Base-by-base conservation (phyloP, 345 rosid genomes). In the Kernera saxatilis region DNA sequence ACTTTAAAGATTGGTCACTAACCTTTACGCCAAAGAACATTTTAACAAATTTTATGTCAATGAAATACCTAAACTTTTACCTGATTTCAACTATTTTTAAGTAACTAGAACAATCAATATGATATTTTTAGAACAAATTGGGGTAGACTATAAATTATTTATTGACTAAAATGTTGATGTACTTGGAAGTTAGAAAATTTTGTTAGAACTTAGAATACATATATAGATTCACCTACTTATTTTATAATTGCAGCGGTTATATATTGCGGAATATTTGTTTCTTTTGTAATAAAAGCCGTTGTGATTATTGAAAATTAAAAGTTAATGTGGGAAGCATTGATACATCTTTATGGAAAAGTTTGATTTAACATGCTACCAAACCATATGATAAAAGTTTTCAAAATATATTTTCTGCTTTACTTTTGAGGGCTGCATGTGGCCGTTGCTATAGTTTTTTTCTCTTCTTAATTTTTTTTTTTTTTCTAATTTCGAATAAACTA, bases 321-420 rank as follows among this genome's bases (percentile, higher is more conserved):
- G 77, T 46, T 65, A 73, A 73, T 46, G 60, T 65, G 65, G 27
- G 60, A 65, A 45, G 59, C 52, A 64, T 65, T 73, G 40, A 53
- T 72, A 64, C 48, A 54, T 44, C 65, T 45, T 65, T 73, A 0
- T 35, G 50, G 57, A 52, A 73, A 73, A 73, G 77, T 26, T 73
- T 73, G 60, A 73, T 64, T 65, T 65, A 65, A 56, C 72, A 65
- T 73, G 67, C 48, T 45, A 73, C 77, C 71, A 54, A 72, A 73
- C 71, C 71, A 64, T 55, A 65, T 65, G 32, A 46, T 73, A 63
- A 52, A 73, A 73, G 52, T 56, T 55, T 73, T 46, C 65, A 55
- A 10, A 40, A 44, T 45, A 32, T 35, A 44, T 44, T 25, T 25
- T 61, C 5, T 72, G 15, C 76, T 51, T 72, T 62, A 53, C 70